Percentiles rank a stretch among this genome's conserved stretches.
Evolutionary conservation across 768 basidiomycete species (phyloP).

Genomic region (Pleurotus sapidus): DNA sequence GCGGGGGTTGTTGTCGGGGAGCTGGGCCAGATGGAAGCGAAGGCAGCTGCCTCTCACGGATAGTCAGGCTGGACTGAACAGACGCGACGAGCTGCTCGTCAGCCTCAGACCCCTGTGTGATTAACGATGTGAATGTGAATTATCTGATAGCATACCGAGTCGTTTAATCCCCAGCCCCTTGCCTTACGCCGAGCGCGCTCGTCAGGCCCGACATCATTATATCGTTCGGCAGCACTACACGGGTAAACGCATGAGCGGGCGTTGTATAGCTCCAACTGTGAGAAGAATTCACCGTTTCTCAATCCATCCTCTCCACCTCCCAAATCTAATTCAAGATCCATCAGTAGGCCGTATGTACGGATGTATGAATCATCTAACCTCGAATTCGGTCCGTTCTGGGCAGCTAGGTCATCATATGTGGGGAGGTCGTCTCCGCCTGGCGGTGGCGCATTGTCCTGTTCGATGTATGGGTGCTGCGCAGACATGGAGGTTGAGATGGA

Average conservation of each 20-base stretch:
- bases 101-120: neutral
- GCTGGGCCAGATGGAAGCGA: slow-evolving; percentile 1
- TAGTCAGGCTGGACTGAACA: neutral
- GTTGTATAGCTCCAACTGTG: neutral
- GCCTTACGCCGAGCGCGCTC: slow-evolving; percentile 54
- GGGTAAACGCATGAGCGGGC: slow-evolving; percentile 3
- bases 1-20: neutral
- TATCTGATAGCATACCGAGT: neutral
- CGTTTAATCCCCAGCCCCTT: slow-evolving; percentile 68
- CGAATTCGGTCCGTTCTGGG: slow-evolving; percentile 78
- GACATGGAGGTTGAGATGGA: slow-evolving; percentile 3
- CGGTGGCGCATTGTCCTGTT: slow-evolving; percentile 38
- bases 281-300: slow-evolving; percentile 67
- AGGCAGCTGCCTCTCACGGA: neutral
- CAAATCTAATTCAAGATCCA: slow-evolving; percentile 52
- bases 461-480: slow-evolving; percentile 22
- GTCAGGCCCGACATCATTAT: slow-evolving; percentile 59
- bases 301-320: slow-evolving; percentile 85
- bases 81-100: slow-evolving; percentile 1
- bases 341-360: slow-evolving; percentile 6
- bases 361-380: slow-evolving; percentile 41
- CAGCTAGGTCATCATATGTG: slow-evolving; percentile 77
- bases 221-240: slow-evolving; percentile 79
- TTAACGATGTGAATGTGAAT: too few relatives aligned
- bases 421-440: slow-evolving; percentile 57